Conservation (phyloP, 192 early-diverging fungal genomes). For the Coemansia sp. region DNA sequence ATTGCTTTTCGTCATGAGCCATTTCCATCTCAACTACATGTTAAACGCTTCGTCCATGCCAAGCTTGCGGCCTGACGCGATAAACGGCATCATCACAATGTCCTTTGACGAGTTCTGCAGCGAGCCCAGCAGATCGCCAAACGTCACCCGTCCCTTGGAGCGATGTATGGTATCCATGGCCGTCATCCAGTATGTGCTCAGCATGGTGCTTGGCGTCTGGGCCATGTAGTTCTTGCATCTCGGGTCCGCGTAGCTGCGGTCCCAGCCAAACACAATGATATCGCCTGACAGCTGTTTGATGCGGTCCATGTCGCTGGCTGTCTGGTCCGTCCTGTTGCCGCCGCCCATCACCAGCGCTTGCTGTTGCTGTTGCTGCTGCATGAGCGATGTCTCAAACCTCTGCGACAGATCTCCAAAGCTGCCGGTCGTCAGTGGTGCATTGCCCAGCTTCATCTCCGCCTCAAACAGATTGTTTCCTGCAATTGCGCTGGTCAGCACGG, state of each 20-base stretch:
- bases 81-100: constrained; percentile 52
- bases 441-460: constrained; percentile 17
- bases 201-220: constrained; percentile 61
- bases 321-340: constrained; percentile 1
- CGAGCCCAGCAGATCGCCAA: constrained; percentile 57
- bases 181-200: constrained; percentile 68
- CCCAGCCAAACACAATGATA: constrained; percentile 64
- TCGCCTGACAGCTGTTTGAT: constrained; percentile 40
- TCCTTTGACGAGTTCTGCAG: constrained; percentile 30
- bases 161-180: constrained; percentile 59
- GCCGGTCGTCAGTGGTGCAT: constrained; percentile 7
- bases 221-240: constrained; percentile 70
- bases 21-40: not conserved
- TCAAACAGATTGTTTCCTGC: constrained; percentile 48
- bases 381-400: constrained; percentile 28
- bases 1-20: no score
- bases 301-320: constrained; percentile 20
- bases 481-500: constrained; percentile 43
- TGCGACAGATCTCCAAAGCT: constrained; percentile 48
- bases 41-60: constrained; percentile 50
- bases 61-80: constrained; percentile 53
- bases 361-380: constrained; percentile 30
- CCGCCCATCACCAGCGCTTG: not conserved
- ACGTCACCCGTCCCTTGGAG: constrained; percentile 36
- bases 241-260: constrained; percentile 69